A percentile compares a stretch with the other conserved stretches of the same genome.
These are phyloP conservation scores for Trypanosoma rangeli DNA, from an alignment of 208 protist genomes.

Conservation along the genomic window DNA sequence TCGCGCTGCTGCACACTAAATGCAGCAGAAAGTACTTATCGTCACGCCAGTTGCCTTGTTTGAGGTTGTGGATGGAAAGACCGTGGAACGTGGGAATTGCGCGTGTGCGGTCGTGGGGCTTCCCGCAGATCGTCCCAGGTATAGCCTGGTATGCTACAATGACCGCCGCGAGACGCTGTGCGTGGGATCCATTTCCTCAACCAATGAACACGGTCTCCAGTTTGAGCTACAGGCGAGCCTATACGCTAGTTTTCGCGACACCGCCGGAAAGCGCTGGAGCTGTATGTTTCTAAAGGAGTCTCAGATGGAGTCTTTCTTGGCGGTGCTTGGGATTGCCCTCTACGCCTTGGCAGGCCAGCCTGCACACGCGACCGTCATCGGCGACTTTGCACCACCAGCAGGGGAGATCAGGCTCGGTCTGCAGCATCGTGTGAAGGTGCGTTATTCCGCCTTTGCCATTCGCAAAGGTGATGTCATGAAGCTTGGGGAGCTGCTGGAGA, in stretches of 20 bases:
- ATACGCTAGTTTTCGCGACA: constrained; percentile 75
- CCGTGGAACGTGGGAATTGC: constrained; percentile 55
- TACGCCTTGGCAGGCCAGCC: constrained; percentile 60
- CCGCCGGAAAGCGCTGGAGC: constrained; percentile 50
- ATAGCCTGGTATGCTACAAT: constrained; percentile 85
- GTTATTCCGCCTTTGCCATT: constrained; percentile 51
- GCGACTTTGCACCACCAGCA: constrained; percentile 47
- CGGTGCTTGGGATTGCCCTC: constrained; percentile 57
- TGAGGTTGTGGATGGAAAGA: constrained; percentile 41
- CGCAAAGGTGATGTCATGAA: constrained; percentile 14
- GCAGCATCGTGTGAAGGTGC: constrained; percentile 28
- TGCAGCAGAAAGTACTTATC: constrained; percentile 73
- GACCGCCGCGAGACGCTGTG: constrained; percentile 62
- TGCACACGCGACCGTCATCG: constrained; percentile 31
- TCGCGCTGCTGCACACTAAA: constrained; percentile 9
- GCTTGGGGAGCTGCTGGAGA: constrained; percentile 17
- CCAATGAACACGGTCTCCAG: constrained; percentile 51
- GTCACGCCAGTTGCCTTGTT: constrained; percentile 57
- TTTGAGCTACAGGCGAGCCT: constrained; percentile 44
- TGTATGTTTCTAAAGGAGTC: constrained; percentile 44
- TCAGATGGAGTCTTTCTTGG: constrained; percentile 47
- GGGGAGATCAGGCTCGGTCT: constrained; percentile 38
- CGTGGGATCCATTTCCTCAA: constrained; percentile 42
- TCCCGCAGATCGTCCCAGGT: constrained; percentile 50
- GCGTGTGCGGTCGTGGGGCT: constrained; percentile 67